Evolutionary conservation across 2,329 filamentous ascomycete genomes (phyloP).

Genomic region (Ustilaginoidea virens): DNA sequence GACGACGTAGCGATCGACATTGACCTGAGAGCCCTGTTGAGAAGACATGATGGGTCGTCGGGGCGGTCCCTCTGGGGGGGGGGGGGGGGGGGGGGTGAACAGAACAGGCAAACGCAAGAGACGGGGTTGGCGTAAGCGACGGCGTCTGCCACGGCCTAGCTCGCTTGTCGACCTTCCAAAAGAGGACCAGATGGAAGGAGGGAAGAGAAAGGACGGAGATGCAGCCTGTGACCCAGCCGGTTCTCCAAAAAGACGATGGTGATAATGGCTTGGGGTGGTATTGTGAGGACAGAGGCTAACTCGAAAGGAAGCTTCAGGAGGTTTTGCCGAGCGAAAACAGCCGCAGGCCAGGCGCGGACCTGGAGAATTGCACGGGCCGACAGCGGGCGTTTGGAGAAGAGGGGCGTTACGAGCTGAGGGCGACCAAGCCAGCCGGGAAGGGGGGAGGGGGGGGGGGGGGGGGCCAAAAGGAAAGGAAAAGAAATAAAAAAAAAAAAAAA

Average conservation of each 20-base stretch:
- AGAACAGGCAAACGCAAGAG: slow-evolving; percentile 8
- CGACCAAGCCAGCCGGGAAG: neutral
- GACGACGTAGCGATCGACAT: slow-evolving; percentile 91
- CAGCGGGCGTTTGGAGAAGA: slow-evolving; percentile 1
- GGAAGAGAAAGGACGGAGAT: slow-evolving; percentile 12
- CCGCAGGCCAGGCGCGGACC: slow-evolving; percentile 7
- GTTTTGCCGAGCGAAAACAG: slow-evolving; percentile 10
- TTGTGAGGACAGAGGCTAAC: slow-evolving; percentile 9
- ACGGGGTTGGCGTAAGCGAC: slow-evolving; percentile 4
- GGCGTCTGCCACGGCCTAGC: slow-evolving; percentile 6
- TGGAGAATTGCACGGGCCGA: slow-evolving; percentile 8
- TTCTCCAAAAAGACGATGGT: slow-evolving; percentile 10
- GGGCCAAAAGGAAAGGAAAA: neutral
- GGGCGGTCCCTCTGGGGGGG: neutral
- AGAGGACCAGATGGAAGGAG: slow-evolving; percentile 8
- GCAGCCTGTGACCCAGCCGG: slow-evolving; percentile 23
- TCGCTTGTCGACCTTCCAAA: slow-evolving; percentile 6
- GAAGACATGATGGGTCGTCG: slow-evolving; percentile 20
- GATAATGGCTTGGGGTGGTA: slow-evolving; percentile 9
- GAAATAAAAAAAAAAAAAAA: slow-evolving; percentile 1
- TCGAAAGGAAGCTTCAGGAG: slow-evolving; percentile 13
- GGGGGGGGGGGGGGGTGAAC: slow-evolving; percentile 2
- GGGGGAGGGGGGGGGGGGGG: neutral
- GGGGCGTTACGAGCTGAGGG: neutral
- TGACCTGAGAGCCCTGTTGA: slow-evolving; percentile 38